Conservation (phyloP, 345 rosid genomes). For the Pistacia integerrima region DNA sequence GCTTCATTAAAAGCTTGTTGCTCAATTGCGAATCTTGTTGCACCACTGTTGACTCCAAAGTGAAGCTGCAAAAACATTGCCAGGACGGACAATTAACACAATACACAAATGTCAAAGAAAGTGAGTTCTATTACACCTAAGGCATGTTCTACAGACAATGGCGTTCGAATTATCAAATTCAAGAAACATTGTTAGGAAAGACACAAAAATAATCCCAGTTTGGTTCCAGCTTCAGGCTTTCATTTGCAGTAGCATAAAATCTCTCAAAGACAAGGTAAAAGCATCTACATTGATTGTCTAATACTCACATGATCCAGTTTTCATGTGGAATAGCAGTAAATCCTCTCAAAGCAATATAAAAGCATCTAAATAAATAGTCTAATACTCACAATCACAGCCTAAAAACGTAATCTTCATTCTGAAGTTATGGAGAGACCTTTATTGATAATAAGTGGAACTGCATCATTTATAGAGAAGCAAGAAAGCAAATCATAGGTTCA, state of each 20-base stretch:
- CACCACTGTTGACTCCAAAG: constrained; percentile 97
- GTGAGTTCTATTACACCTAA: constrained; percentile 2
- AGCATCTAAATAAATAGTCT: neutral
- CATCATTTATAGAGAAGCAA: too few relatives aligned
- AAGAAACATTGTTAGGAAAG: too few relatives aligned
- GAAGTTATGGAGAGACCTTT: too few relatives aligned
- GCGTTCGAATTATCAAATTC: neutral
- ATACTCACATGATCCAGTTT: neutral
- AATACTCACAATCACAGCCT: neutral
- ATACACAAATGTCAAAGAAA: neutral
- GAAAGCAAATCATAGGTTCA: neutral
- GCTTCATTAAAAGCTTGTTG: constrained; percentile 97
- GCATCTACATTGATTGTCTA: neutral
- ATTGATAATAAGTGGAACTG: too few relatives aligned
- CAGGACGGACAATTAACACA: neutral
- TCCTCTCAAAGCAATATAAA: neutral
- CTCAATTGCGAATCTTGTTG: constrained; percentile 85
- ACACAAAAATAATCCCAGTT: neutral
- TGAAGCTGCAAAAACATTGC: constrained; percentile 53
- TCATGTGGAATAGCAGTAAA: neutral
- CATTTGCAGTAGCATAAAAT: neutral
- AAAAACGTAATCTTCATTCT: too few relatives aligned
- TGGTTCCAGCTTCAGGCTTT: neutral
- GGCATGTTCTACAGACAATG: neutral
- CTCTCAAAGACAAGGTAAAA: neutral